Percentiles rank a stretch among this genome's conserved stretches.
Evolutionary conservation across 352 stramenopile genomes (phyloP).

Genomic region (Peronospora farinosa): DNA sequence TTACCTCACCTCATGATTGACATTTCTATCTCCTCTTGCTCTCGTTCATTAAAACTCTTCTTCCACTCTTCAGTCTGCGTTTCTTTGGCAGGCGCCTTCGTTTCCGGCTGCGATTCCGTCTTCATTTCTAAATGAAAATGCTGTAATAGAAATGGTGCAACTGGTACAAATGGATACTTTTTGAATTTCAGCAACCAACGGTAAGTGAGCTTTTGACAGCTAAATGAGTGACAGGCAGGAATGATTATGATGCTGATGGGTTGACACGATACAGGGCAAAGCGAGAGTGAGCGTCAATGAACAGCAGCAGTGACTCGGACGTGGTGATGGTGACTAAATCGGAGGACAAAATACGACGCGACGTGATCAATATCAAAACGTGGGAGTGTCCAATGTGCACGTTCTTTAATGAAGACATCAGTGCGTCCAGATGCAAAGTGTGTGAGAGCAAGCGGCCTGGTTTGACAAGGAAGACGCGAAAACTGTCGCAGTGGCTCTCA

Average conservation of each 20-base stretch:
- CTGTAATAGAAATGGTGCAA: neutral
- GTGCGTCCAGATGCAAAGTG: slow-evolving; percentile 30
- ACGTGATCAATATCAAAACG: neutral
- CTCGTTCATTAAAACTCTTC: slow-evolving; percentile 16
- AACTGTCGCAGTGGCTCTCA: slow-evolving; percentile 41
- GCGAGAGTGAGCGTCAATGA: slow-evolving; percentile 5
- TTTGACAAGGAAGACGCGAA: slow-evolving; percentile 24
- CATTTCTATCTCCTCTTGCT: slow-evolving; percentile 17
- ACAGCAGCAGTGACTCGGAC: slow-evolving; percentile 34
- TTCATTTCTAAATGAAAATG: slow-evolving; percentile 4
- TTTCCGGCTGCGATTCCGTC: slow-evolving; percentile 5
- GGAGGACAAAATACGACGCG: neutral
- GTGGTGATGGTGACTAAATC: slow-evolving; percentile 11
- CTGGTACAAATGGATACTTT: slow-evolving; percentile 4
- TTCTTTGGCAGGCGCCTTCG: slow-evolving; percentile 6
- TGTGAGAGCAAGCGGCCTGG: slow-evolving; percentile 31
- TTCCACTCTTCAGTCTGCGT: slow-evolving; percentile 6
- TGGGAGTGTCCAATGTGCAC: slow-evolving; percentile 50
- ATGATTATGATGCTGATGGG: neutral
- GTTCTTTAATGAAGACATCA: slow-evolving; percentile 33
- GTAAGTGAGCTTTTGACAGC: neutral
- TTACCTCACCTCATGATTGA: slow-evolving; percentile 22
- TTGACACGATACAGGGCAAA: slow-evolving; percentile 1
- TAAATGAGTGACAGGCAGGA: neutral
- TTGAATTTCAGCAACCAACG: slow-evolving; percentile 22